Evolutionary conservation across 257 asterid genomes (phyloP), one percentile per base, ranked within the genome.

Genomic region (Fraxinus quadrangulata): DNA sequence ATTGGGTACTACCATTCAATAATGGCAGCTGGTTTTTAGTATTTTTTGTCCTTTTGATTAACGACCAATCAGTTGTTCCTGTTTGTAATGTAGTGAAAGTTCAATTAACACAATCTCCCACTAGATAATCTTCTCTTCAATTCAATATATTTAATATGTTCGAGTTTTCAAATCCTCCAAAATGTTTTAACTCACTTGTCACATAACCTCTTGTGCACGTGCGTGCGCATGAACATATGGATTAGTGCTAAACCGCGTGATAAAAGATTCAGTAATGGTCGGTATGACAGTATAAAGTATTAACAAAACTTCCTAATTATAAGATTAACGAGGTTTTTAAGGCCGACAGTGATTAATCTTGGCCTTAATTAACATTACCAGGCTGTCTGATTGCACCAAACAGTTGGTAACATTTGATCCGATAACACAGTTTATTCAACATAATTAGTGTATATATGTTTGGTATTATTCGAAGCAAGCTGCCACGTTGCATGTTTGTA

Each of bases 391-490:
- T 11, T 28, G 51, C 65, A 31, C 23, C 19, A 2, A 69, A 19
- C n/a, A 34, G 40, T 40, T 39, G 7, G 3, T 33, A 21, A n/a
- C 17, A 14, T 4, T 71, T 71, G 24, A 39, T 36, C 54, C 6
- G 6, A 70, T 36, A 2, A 36, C 31, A 28, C 24, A 11, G 67
- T 21, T 47, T 74, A 54, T 51, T 4, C 6, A 72, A 33, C 68
- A 61, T 30, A 61, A 61, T 21, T 5, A 10, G 31, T 63, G 23
- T 31, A 24, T 74, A 30, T 37, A 66, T 12, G 37, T 69, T 74
- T 78, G 80, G 77, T 66, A 21, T 69, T 74, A 39, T 40, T 61
- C 33, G 6, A 14, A 76, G 19, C 75, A 65, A 37, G 17, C 72
- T 72, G 84, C 74, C 73, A 30, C 72, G 9, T 70, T 51, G 28